phyloP scores from a whole-genome alignment of 2,329 filamentous ascomycete genomes.

The Monosporascus sp. region DNA sequence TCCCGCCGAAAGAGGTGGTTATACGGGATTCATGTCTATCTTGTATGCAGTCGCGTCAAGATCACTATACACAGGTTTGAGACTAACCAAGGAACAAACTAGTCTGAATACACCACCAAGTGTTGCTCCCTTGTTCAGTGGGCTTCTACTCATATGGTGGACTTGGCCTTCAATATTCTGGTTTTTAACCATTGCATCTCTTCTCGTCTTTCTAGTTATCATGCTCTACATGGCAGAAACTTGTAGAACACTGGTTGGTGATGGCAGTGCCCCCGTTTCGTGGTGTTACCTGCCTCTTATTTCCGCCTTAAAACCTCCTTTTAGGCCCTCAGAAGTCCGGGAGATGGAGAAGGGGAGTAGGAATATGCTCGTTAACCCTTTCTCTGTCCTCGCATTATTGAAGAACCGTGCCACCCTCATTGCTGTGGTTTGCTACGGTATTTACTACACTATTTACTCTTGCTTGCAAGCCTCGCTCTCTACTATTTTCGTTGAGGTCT shows the following conservation, averaged over 20 bases:
- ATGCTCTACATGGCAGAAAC: background rate
- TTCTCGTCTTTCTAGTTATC: background rate
- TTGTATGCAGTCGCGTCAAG: background rate
- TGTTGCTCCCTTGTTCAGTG: background rate
- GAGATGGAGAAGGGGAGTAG: background rate
- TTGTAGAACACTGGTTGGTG: background rate
- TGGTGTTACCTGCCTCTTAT: background rate
- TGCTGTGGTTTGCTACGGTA: background rate
- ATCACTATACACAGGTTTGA: no score
- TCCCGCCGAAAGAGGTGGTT: background rate
- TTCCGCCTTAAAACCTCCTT: background rate
- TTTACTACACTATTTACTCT: conserved; percentile 8
- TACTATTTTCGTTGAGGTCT: conserved; percentile 5
- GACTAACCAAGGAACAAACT: background rate
- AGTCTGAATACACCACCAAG: background rate
- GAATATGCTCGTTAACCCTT: background rate
- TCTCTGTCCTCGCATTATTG: background rate
- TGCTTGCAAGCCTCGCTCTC: conserved; percentile 10
- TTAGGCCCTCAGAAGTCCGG: background rate
- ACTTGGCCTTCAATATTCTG: background rate
- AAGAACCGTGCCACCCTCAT: conserved; percentile 1
- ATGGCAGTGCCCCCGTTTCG: background rate
- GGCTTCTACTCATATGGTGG: background rate
- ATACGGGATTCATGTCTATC: background rate
- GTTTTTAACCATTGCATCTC: background rate